Conservation (phyloP, 1,139 yeast species). For the Suhomyces choctaworum region DNA sequence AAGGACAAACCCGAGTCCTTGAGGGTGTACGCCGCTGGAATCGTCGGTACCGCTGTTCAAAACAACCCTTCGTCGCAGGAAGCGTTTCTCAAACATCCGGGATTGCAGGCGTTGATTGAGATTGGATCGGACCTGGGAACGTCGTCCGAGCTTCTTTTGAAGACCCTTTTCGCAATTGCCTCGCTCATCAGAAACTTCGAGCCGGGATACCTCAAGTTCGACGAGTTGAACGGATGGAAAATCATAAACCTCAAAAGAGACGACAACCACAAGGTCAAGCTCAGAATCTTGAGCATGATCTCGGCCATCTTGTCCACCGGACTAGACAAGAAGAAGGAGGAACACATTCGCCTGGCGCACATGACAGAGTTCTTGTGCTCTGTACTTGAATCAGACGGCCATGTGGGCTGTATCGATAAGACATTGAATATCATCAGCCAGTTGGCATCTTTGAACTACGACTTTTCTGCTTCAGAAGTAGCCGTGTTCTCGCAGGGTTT, state of each 20-base stretch:
- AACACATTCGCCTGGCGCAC: constrained; percentile 42
- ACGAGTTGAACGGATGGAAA: constrained; percentile 63
- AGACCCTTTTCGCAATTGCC: constrained; percentile 77
- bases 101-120: constrained; percentile 46
- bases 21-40: constrained; percentile 63
- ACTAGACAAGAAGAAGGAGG: constrained; percentile 37
- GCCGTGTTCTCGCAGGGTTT: constrained; percentile 41
- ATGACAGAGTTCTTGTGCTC: constrained; percentile 40
- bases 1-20: constrained; percentile 40
- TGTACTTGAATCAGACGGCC: constrained; percentile 41
- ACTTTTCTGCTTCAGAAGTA: constrained; percentile 51
- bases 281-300: constrained; percentile 58
- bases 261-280: constrained; percentile 40
- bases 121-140: constrained; percentile 33
- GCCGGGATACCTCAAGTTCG: constrained; percentile 57
- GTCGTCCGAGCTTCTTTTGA: constrained; percentile 46
- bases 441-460: constrained; percentile 44
- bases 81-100: constrained; percentile 56
- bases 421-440: constrained; percentile 54
- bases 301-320: constrained; percentile 60
- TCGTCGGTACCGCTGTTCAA: constrained; percentile 90
- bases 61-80: constrained; percentile 77
- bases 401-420: constrained; percentile 60
- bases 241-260: constrained; percentile 22
- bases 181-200: constrained; percentile 72